Base-by-base conservation (phyloP, 495 filamentous ascomycete genomes). In the Wilcoxina mikolae region DNA sequence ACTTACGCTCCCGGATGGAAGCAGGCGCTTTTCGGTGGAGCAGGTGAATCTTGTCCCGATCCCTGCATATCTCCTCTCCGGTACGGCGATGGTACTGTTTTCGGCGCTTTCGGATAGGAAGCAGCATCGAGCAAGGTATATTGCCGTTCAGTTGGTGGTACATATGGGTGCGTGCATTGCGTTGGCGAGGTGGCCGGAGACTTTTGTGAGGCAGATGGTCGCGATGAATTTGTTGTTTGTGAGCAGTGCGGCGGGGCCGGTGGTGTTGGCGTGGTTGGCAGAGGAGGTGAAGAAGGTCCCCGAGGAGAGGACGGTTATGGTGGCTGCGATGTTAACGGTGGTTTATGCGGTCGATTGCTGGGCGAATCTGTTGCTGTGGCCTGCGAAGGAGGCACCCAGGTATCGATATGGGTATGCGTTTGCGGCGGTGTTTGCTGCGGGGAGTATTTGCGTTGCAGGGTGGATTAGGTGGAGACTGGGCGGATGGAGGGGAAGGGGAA, bases 211-310 rank as follows among this genome's bases (percentile, higher is more conserved):
- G 24, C 55, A 51, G 28, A 45, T 50, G 35, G 9, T 35, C 11
- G 31, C 9, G 20, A 49, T 51, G 7, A 53, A 56, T 17, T 33
- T 51, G n/a, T 43, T 56, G 11, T 51, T 56, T 46, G 17, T 51
- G 17, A 35, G 29, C 3, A 38, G 28, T 22, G 33, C 38, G 3
- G 23, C 29, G 18, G 52, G 56, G 2, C 26, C 56, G 11, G 33
- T 58, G 4, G 42, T 46, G 17, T 9, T 45, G 42, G 38, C 28
- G 11, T 41, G 46, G 46, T 28, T 56, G 28, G 57, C 53, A 31
- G 56, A 55, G 33, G 48, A 48, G 25, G 31, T 28, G 18, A 15
- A 42, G 31, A 38, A 17, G 0, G 26, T 28, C n/a, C 15, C 44
- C 5, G 54, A 47, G 29, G 22, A 38, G 18, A 42, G 35, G 20